A percentile compares a stretch with the other conserved stretches of the same genome.
These are phyloP conservation scores for Erythrophleum ivorense DNA, from an alignment of 331 rosid species.

Conservation along the genomic window DNA sequence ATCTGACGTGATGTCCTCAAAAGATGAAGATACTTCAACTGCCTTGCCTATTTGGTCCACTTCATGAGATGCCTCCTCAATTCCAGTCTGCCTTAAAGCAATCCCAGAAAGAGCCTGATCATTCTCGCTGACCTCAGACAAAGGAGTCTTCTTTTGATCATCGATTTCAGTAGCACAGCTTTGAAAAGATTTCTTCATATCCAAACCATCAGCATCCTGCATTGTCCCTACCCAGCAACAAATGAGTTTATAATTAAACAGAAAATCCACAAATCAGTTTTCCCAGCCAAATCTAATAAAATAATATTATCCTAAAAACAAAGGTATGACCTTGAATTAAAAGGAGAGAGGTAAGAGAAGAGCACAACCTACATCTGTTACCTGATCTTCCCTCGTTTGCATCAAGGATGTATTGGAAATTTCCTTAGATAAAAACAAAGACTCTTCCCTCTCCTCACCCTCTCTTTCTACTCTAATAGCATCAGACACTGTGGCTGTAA, in stretches of 20 bases:
- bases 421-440: slow-evolving; percentile 41
- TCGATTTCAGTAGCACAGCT: slow-evolving; percentile 49
- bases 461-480: slow-evolving; percentile 38
- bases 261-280: slow-evolving; percentile 47
- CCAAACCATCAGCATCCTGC: slow-evolving; percentile 86
- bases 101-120: slow-evolving; percentile 44
- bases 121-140: slow-evolving; percentile 41
- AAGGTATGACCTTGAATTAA: slow-evolving; percentile 7
- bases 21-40: slow-evolving; percentile 51
- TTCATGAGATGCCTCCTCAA: slow-evolving; percentile 45
- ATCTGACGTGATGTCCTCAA: slow-evolving; percentile 46
- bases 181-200: slow-evolving; percentile 46
- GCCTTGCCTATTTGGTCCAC: slow-evolving; percentile 42
- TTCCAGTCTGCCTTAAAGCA: slow-evolving; percentile 44
- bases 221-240: slow-evolving; percentile 90
- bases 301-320: slow-evolving; percentile 11
- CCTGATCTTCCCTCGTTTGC: slow-evolving; percentile 81
- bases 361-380: slow-evolving; percentile 93
- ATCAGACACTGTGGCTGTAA: slow-evolving; percentile 41
- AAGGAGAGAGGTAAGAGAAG: slow-evolving; percentile 47
- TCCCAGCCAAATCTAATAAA: slow-evolving; percentile 29
- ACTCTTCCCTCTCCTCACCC: slow-evolving; percentile 38
- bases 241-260: slow-evolving; percentile 77
- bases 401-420: slow-evolving; percentile 46
- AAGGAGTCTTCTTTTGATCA: slow-evolving; percentile 50